Base-by-base conservation (phyloP, 805 yeast species). In the Candida orba region DNA sequence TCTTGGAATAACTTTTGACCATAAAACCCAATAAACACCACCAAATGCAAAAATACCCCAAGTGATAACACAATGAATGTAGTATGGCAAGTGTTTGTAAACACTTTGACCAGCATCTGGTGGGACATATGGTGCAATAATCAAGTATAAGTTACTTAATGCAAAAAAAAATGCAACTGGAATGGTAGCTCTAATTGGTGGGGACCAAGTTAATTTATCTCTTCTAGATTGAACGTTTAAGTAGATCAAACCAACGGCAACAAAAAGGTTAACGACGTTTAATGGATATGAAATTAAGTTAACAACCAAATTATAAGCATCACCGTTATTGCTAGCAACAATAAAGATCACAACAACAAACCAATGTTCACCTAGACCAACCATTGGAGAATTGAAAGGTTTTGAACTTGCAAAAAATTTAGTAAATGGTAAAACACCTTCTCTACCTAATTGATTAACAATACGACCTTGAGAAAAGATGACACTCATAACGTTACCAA, bases 281-380 rank as follows among this genome's bases (percentile, higher is more conserved):
- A 81, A 74, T 40, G 95, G 91, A 61, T 86, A 86, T 2, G 91
- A 79, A 53, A 84, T 81, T 67, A 87, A 71, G 64, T 87, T 85
- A 62, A 84, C 61, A 52, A 86, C 78, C 60, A 87, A 83, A 62
- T 84, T 82, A 67, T 84, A 86, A 39, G 95, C 95, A 58, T 85
- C 95, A 45, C 93, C 95, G 23, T 90, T 85, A 17, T 93, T 91
- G 35, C 87, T 86, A 4, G 91, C 93, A 37, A 84, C 57, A 47
- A 87, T 77, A 39, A 88, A 79, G 41, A 86, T 69, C 34, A 82
- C 64, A 66, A 90, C 84, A 15, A 85, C 81, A 37, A 81, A 62
- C 77, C 86, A 85, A 59, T 86, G 95, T 61, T 83, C 83, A 53
- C 80, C 69, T 42, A 86, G 67, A 41, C 91, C 95, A 36, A 79